Evolutionary conservation across 169 alveolate genomes (phyloP).

Genomic region (Pseudocohnilembus persalinus): DNA sequence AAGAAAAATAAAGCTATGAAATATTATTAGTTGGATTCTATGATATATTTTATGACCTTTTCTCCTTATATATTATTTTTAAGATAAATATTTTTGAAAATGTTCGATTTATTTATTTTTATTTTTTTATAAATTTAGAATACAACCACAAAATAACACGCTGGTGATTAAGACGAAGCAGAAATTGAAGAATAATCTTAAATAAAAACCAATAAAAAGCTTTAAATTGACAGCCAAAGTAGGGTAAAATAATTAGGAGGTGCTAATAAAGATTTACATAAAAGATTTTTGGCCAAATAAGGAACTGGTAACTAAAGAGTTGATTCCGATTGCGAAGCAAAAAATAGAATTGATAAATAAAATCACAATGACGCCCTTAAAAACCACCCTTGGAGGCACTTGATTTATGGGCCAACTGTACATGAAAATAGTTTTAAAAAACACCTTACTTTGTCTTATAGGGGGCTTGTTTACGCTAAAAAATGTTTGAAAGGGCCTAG

Average conservation of each 20-base stretch:
- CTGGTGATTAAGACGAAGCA: neutral
- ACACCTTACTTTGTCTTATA: constrained; percentile 29
- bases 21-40: too few species aligned
- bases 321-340: constrained; percentile 16
- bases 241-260: neutral
- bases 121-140: neutral
- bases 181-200: neutral
- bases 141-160: neutral
- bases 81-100: too few species aligned
- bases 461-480: constrained; percentile 45
- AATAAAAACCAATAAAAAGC: neutral
- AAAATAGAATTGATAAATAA: constrained; percentile 13
- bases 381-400: constrained; percentile 41
- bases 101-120: too few species aligned
- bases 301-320: neutral
- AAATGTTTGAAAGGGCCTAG: constrained; percentile 47
- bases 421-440: constrained; percentile 37
- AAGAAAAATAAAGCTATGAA: too few species aligned
- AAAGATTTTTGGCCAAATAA: neutral
- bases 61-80: too few species aligned
- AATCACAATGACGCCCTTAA: constrained; percentile 13
- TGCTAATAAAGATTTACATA: neutral
- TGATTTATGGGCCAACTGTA: constrained; percentile 30
- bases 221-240: neutral
- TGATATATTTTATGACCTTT: too few species aligned